Conservation (phyloP, 2,329 filamentous ascomycete genomes). For the Calonectria honghensis region DNA sequence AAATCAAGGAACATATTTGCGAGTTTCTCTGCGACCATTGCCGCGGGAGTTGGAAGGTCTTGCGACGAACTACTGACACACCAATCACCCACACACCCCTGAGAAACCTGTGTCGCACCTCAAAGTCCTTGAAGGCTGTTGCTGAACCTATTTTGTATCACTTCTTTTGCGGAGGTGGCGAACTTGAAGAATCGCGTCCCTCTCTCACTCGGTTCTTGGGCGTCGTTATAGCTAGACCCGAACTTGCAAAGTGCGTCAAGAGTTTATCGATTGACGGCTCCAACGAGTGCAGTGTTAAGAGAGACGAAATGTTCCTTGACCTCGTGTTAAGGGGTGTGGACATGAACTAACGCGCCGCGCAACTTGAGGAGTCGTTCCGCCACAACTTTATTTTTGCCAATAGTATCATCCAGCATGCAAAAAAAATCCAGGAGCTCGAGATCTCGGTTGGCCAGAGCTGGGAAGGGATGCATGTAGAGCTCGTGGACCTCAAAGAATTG, state of each 20-base stretch:
- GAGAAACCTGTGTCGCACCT: constrained; percentile 23
- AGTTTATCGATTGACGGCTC: constrained; percentile 1
- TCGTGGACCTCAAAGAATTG: background rate
- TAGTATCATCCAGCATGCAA: background rate
- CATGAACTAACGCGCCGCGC: background rate
- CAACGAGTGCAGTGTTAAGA: background rate
- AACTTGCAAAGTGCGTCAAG: constrained; percentile 5
- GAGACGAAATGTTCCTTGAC: background rate
- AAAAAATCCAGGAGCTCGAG: constrained; percentile 4
- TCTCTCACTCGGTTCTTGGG: background rate
- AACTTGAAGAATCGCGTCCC: background rate
- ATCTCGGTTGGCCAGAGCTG: background rate
- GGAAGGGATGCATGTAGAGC: background rate
- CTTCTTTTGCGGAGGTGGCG: background rate
- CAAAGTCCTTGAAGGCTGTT: constrained; percentile 9
- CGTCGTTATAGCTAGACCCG: background rate
- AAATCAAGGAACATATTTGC: constrained; percentile 62
- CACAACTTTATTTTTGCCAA: background rate
- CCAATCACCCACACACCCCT: background rate
- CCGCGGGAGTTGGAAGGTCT: background rate
- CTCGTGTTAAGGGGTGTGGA: too few relatives aligned
- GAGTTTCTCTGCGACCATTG: constrained; percentile 30
- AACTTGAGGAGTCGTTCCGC: background rate
- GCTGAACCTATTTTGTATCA: constrained; percentile 18
- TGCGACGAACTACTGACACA: background rate